These are phyloP conservation scores for Rhinocladiella similis DNA, from an alignment of 2,329 filamentous ascomycete genomes.

Conservation along the genomic window DNA sequence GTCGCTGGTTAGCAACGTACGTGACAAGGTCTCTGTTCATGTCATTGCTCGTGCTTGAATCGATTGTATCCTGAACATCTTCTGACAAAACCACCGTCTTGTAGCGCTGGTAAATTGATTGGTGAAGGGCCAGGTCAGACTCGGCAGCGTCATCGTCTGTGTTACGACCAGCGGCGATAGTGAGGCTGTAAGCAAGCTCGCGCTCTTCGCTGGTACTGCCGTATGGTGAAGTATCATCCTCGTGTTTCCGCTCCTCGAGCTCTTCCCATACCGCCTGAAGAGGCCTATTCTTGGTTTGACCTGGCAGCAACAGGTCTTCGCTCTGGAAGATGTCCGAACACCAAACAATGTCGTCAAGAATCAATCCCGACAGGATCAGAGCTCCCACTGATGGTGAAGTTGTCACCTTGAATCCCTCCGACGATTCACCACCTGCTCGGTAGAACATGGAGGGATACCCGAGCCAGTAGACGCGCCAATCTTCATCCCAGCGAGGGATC, in stretches of 20 bases:
- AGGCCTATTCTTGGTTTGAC: background rate
- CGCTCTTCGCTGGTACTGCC: background rate
- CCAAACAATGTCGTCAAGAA: constrained; percentile 8
- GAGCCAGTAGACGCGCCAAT: constrained; percentile 10
- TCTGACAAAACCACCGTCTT: background rate
- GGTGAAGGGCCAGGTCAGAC: constrained; percentile 2
- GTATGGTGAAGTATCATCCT: background rate
- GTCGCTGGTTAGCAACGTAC: constrained; percentile 6
- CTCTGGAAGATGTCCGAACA: background rate
- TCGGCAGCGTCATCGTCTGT: constrained; percentile 11
- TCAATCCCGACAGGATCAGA: constrained; percentile 2
- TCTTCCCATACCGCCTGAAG: constrained; percentile 4
- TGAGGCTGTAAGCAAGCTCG: constrained; percentile 13
- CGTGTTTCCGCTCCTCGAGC: background rate
- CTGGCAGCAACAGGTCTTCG: background rate
- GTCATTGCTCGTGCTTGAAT: background rate
- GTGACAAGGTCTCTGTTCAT: constrained; percentile 4
- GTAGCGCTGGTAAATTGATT: constrained; percentile 8
- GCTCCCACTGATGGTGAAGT: background rate
- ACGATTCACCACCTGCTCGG: constrained; percentile 5
- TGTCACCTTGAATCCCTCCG: background rate
- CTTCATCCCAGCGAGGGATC: constrained; percentile 17
- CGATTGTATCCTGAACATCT: background rate
- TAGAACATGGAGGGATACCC: constrained; percentile 13
- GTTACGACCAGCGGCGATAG: constrained; percentile 8